phyloP scores from a whole-genome alignment of 106 monocot species.

The Dendrobium catenatum region DNA sequence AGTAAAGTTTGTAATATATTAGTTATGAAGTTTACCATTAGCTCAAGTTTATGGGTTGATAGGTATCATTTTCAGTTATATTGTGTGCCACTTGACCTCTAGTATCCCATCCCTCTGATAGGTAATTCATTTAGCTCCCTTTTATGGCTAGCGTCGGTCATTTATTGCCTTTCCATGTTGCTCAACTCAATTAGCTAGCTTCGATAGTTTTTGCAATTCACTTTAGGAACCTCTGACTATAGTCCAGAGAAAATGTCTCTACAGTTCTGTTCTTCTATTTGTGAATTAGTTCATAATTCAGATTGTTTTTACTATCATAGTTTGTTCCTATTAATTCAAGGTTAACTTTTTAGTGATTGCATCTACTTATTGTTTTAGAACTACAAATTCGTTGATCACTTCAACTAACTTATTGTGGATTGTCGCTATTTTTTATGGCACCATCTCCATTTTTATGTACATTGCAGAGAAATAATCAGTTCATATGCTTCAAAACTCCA shows the following conservation, averaged over 20 bases:
- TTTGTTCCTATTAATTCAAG: background rate
- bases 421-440: background rate
- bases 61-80: too few species aligned
- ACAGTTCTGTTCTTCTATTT: background rate
- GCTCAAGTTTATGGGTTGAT: background rate
- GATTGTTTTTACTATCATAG: background rate
- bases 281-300: background rate
- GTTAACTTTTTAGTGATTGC: background rate
- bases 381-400: background rate
- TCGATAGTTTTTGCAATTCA: background rate
- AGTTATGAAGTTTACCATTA: too few species aligned
- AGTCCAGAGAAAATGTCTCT: background rate
- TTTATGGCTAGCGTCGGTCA: too few species aligned
- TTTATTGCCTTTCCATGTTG: too few species aligned
- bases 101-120: too few species aligned
- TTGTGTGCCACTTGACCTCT: too few species aligned
- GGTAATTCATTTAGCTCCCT: too few species aligned
- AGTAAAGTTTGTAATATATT: too few species aligned
- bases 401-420: background rate
- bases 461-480: constrained; percentile 33
- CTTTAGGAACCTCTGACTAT: background rate
- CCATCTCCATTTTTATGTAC: background rate
- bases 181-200: background rate
- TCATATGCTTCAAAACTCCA: constrained; percentile 38
- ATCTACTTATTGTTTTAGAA: background rate